These are phyloP conservation scores for Funneliformis mosseae DNA, from an alignment of 192 early-diverging fungal genomes.

Conservation along the genomic window DNA sequence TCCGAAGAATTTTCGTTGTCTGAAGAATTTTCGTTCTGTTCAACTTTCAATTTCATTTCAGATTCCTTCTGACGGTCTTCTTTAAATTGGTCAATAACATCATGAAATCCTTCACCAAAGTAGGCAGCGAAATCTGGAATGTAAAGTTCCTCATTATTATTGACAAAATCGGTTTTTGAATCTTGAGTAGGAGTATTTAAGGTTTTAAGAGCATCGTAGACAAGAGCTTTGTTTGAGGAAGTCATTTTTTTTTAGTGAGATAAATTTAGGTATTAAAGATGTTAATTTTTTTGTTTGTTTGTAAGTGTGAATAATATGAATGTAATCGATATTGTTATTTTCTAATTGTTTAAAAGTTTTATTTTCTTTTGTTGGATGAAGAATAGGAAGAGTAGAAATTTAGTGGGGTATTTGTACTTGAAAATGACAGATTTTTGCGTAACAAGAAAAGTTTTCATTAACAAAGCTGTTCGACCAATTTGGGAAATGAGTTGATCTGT, in stretches of 20 bases:
- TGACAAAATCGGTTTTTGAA: not conserved
- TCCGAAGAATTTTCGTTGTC: not conserved
- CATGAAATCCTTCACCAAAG: not conserved
- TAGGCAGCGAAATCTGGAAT: not conserved
- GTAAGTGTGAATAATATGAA: not conserved
- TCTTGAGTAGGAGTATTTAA: not conserved
- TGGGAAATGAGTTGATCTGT: not conserved
- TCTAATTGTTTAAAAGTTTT: too few species aligned
- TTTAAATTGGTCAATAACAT: not conserved
- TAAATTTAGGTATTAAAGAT: not conserved
- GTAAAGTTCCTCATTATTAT: not conserved
- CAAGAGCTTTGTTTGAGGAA: not conserved
- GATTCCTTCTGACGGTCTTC: not conserved
- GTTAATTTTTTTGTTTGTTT: not conserved
- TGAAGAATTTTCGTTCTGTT: not conserved
- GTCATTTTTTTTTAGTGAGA: conserved; percentile 8
- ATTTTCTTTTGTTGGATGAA: not conserved
- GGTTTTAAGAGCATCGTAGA: not conserved
- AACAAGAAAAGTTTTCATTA: not conserved
- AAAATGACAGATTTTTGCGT: not conserved
- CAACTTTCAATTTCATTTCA: not conserved
- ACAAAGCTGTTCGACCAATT: not conserved
- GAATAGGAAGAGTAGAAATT: not conserved
- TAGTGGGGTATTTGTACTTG: not conserved
- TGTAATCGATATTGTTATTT: not conserved